phyloP scores from a whole-genome alignment of 2,329 filamentous ascomycete species.

The Pseudogymnoascus sp. region DNA sequence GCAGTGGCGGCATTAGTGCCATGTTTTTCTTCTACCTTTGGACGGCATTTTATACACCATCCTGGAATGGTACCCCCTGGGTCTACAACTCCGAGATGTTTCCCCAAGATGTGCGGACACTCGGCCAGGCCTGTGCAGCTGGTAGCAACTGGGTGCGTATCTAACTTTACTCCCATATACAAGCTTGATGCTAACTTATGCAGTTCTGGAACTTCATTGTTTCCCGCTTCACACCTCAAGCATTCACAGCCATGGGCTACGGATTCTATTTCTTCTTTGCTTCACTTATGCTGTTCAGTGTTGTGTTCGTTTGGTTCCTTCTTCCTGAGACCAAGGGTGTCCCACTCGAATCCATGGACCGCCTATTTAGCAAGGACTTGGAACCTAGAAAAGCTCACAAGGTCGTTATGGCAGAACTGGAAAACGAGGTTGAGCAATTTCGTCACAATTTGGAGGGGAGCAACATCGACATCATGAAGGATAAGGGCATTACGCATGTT shows the following conservation, averaged over 20 bases:
- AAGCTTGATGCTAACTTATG: background rate
- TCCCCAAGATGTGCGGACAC: conserved; percentile 59
- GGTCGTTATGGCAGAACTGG: conserved; percentile 25
- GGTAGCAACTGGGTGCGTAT: conserved; percentile 60
- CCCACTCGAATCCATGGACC: conserved; percentile 59
- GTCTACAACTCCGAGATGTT: conserved; percentile 73
- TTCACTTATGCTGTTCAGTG: conserved; percentile 51
- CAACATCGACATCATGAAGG: conserved; percentile 22
- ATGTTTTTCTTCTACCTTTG: conserved; percentile 71
- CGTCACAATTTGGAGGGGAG: conserved; percentile 22
- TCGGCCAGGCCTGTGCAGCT: conserved; percentile 67
- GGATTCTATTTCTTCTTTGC: conserved; percentile 67
- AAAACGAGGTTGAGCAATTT: conserved; percentile 23
- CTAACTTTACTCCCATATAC: background rate
- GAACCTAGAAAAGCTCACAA: conserved; percentile 23
- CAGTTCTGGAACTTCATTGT: conserved; percentile 57
- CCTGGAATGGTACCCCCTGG: conserved; percentile 71
- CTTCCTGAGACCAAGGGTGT: conserved; percentile 62
- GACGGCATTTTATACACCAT: conserved; percentile 66
- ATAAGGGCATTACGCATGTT: conserved; percentile 21
- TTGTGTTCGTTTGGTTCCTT: conserved; percentile 55
- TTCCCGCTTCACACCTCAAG: conserved; percentile 60
- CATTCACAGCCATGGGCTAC: conserved; percentile 53
- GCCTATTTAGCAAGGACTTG: conserved; percentile 43
- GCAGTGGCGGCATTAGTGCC: conserved; percentile 50